Conservation (phyloP, 2,329 filamentous ascomycete species). For the Aspergillus awamori region DNA sequence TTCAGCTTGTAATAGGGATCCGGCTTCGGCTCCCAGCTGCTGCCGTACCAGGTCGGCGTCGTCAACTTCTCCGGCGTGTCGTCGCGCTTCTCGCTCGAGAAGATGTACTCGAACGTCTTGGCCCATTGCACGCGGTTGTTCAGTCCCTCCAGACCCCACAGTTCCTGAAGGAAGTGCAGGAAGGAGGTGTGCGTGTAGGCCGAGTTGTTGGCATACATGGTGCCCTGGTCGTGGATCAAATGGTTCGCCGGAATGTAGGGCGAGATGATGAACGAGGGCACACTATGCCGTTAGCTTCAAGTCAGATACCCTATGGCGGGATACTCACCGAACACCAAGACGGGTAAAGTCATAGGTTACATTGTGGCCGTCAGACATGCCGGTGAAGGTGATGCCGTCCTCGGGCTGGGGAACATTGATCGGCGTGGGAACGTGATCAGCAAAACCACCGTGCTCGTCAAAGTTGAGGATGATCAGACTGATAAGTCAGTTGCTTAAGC, state of each 20-base stretch:
- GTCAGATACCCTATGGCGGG: not conserved
- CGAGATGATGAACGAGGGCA: constrained; percentile 43
- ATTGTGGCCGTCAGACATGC: constrained; percentile 33
- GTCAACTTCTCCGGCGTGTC: constrained; percentile 35
- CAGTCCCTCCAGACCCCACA: constrained; percentile 44
- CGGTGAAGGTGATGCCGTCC: constrained; percentile 36
- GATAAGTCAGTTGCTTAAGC: not conserved
- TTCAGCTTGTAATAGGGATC: constrained; percentile 37
- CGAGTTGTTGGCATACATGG: constrained; percentile 39
- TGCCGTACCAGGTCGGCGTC: constrained; percentile 41
- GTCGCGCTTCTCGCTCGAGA: constrained; percentile 24
- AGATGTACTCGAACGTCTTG: constrained; percentile 45
- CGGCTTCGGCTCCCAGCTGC: constrained; percentile 36
- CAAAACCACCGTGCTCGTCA: constrained; percentile 47
- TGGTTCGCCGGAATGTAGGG: constrained; percentile 37
- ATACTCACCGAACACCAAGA: constrained; percentile 39
- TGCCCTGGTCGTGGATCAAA: constrained; percentile 44
- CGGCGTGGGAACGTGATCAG: constrained; percentile 45
- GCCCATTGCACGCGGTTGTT: constrained; percentile 49
- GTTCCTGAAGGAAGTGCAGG: constrained; percentile 45
- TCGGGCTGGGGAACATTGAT: constrained; percentile 40
- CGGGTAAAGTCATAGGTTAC: constrained; percentile 45
- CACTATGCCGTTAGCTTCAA: constrained; percentile 20
- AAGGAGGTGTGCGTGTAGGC: constrained; percentile 46
- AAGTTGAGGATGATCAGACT: constrained; percentile 46